phyloP scores from a whole-genome alignment of 2,329 filamentous ascomycete species.

The Chrysoporthe deuterocubensis region DNA sequence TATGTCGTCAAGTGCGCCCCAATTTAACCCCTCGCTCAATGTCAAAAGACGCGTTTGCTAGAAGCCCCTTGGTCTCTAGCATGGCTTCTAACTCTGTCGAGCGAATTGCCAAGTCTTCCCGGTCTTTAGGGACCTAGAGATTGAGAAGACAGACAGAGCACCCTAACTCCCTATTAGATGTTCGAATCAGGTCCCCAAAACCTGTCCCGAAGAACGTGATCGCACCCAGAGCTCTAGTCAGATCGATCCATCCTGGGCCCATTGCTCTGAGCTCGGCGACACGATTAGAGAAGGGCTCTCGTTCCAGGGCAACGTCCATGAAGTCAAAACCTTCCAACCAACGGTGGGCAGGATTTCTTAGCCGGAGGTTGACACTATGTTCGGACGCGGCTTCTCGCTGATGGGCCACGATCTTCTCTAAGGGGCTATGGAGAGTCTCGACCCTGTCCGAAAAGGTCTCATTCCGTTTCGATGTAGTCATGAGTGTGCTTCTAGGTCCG shows the following conservation, averaged over 20 bases:
- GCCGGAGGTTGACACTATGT: conserved; percentile 25
- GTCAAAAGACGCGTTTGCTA: conserved; percentile 18
- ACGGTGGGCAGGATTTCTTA: conserved; percentile 26
- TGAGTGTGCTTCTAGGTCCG: neutral
- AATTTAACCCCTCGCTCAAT: conserved; percentile 29
- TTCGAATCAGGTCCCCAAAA: conserved; percentile 32
- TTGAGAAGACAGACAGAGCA: conserved; percentile 10
- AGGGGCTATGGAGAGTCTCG: conserved; percentile 33
- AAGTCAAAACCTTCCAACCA: conserved; percentile 40
- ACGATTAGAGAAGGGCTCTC: conserved; percentile 33
- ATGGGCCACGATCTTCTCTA: conserved; percentile 38
- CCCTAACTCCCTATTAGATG: neutral
- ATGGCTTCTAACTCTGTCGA: conserved; percentile 25
- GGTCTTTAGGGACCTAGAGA: conserved; percentile 10
- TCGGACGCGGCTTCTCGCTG: conserved; percentile 22
- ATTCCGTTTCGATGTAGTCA: conserved; percentile 16
- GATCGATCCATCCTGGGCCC: conserved; percentile 38
- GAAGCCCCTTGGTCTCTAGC: conserved; percentile 18
- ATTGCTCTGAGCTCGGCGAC: conserved; percentile 25
- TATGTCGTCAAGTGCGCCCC: conserved; percentile 27
- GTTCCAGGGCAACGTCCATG: conserved; percentile 31
- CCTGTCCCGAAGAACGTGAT: conserved; percentile 32
- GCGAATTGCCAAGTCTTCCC: conserved; percentile 26
- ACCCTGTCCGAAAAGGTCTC: conserved; percentile 35
- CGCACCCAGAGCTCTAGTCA: conserved; percentile 35